Percentiles rank a stretch among this genome's conserved stretches.
phyloP scores from a whole-genome alignment of 75 land plant species.

The Chamaecyparis obtusa region DNA sequence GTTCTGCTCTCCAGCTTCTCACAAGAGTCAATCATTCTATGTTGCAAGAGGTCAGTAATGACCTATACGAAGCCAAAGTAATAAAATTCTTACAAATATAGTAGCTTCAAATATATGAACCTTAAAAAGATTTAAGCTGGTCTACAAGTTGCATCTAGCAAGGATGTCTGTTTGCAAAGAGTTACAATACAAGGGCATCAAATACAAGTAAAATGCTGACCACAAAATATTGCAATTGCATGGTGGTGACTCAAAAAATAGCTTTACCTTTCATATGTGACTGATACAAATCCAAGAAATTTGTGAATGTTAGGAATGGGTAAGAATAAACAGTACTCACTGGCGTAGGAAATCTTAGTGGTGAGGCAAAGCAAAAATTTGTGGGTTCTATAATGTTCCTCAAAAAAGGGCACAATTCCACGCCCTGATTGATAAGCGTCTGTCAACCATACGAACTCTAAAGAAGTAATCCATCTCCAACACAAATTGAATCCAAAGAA shows the following conservation, averaged over 20 bases:
- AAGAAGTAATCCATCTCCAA: slow-evolving; percentile 9
- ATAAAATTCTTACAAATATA: too few species aligned
- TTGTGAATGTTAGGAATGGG: background rate
- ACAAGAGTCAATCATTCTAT: too few species aligned
- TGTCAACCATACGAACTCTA: background rate
- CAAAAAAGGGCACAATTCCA: slow-evolving; percentile 86
- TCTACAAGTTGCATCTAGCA: too few species aligned
- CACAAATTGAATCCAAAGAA: background rate
- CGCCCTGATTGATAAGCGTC: slow-evolving; percentile 27
- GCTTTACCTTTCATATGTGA: background rate
- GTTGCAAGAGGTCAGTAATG: too few species aligned
- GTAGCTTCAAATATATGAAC: too few species aligned
- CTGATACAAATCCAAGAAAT: background rate
- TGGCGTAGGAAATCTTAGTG: slow-evolving; percentile 53
- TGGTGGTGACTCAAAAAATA: background rate
- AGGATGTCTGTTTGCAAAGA: too few species aligned
- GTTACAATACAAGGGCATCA: too few species aligned
- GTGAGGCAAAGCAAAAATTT: slow-evolving; percentile 61
- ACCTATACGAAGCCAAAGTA: too few species aligned
- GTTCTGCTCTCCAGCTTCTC: too few species aligned
- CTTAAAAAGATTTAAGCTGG: too few species aligned
- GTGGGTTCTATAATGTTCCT: slow-evolving; percentile 90
- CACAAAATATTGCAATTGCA: too few species aligned
- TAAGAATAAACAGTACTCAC: slow-evolving; percentile 37
- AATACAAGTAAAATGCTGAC: too few species aligned